These are phyloP conservation scores for Nemania bipapillata DNA, from an alignment of 2,329 filamentous ascomycete genomes.

Conservation along the genomic window DNA sequence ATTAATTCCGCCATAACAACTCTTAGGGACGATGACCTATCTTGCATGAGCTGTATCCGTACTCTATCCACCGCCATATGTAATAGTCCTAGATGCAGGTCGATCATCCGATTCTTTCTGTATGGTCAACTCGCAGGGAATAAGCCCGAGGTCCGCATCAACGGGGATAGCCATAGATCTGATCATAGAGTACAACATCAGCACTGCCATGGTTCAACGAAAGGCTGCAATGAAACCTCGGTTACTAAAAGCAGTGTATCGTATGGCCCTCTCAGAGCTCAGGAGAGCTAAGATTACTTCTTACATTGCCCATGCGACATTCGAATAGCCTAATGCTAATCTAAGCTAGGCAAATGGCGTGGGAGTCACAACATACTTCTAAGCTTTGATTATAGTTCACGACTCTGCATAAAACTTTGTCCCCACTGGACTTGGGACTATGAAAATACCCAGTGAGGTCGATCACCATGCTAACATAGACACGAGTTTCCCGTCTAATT, in stretches of 20 bases:
- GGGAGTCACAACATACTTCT: neutral
- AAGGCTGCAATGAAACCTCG: neutral
- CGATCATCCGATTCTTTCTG: neutral
- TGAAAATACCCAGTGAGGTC: no score
- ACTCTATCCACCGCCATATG: neutral
- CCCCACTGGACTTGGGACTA: neutral
- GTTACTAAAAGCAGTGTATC: neutral
- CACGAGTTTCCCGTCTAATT: neutral
- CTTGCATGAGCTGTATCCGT: neutral
- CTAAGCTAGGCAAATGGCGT: neutral
- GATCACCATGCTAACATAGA: neutral
- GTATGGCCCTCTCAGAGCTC: neutral
- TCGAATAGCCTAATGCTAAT: neutral
- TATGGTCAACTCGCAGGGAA: neutral
- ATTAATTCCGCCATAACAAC: neutral
- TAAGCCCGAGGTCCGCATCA: neutral
- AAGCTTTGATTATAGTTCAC: slow-evolving; percentile 2
- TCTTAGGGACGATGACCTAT: neutral
- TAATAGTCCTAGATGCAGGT: slow-evolving; percentile 5
- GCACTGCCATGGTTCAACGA: neutral
- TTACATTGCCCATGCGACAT: neutral
- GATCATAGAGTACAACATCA: neutral
- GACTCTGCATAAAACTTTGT: neutral
- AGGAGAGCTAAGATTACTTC: neutral
- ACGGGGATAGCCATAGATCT: neutral